Evolutionary conservation across 495 filamentous ascomycete genomes (phyloP).

Genomic region (Penicillium atrosanguineum): DNA sequence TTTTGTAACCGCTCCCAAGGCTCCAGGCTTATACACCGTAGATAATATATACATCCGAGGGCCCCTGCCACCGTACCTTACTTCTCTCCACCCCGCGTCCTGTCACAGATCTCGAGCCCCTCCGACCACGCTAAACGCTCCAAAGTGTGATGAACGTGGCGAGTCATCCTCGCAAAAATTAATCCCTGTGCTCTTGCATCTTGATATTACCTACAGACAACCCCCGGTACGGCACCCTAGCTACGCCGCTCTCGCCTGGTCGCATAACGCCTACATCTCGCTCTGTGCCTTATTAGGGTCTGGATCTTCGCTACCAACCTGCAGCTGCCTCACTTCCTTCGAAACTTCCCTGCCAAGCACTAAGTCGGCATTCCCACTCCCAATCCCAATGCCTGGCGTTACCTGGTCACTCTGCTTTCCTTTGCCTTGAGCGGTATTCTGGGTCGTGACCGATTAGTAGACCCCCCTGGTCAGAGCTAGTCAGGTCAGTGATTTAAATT

Average conservation of each 20-base stretch:
- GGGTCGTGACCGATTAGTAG: constrained; percentile 24
- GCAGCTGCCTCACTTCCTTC: constrained; percentile 7
- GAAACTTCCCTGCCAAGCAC: constrained; percentile 10
- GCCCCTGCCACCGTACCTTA: not conserved
- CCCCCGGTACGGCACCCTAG: constrained; percentile 8
- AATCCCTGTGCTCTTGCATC: constrained; percentile 10
- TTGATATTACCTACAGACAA: constrained; percentile 11
- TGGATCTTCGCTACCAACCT: constrained; percentile 19
- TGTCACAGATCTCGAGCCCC: constrained; percentile 29
- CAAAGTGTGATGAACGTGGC: constrained; percentile 30
- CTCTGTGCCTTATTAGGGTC: constrained; percentile 18
- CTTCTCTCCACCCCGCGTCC: constrained; percentile 16
- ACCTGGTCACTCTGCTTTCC: constrained; percentile 13
- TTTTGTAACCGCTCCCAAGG: constrained; percentile 8
- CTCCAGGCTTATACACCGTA: constrained; percentile 20
- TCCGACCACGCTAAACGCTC: constrained; percentile 22
- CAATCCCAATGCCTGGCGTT: constrained; percentile 18
- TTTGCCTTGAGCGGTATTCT: constrained; percentile 18
- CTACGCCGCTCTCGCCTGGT: constrained; percentile 13
- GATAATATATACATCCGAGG: constrained; percentile 12
- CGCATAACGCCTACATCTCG: constrained; percentile 18
- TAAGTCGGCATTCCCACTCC: constrained; percentile 10
- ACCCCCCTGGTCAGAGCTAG: constrained; percentile 7
- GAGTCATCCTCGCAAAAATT: constrained; percentile 4
- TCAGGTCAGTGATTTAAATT: constrained; percentile 20